Evolutionary conservation across 2,329 filamentous ascomycete species (phyloP).

Genomic region (Aspergillus pseudonomiae): DNA sequence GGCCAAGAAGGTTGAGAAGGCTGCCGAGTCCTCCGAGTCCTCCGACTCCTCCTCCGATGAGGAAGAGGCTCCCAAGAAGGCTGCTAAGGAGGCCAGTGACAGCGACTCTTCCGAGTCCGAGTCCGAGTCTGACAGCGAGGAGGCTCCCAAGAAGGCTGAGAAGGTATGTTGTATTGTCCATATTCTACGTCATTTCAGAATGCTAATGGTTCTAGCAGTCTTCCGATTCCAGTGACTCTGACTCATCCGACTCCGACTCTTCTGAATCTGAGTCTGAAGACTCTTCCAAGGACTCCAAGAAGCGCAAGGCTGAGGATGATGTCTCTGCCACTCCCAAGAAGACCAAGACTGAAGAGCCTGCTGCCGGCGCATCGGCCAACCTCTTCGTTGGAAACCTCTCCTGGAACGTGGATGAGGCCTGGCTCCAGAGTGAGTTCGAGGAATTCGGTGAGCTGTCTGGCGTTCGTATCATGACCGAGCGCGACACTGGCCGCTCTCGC

Average conservation of each 20-base stretch:
- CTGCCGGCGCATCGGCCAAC: constrained; percentile 53
- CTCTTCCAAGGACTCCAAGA: constrained; percentile 42
- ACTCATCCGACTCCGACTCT: constrained; percentile 17
- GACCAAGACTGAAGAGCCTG: constrained; percentile 58
- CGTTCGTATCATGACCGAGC: constrained; percentile 82
- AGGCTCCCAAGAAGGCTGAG: constrained; percentile 32
- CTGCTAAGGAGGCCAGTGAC: constrained; percentile 26
- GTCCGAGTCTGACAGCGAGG: constrained; percentile 31
- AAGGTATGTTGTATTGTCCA: constrained; percentile 24
- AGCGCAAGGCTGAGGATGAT: constrained; percentile 55
- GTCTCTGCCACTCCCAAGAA: constrained; percentile 55
- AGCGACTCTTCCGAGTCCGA: constrained; percentile 42
- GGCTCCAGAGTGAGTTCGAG: constrained; percentile 80
- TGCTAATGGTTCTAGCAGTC: constrained; percentile 17
- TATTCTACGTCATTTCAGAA: not conserved
- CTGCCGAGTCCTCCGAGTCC: constrained; percentile 12
- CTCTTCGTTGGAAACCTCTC: constrained; percentile 89
- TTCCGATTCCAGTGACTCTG: constrained; percentile 13
- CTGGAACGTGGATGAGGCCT: constrained; percentile 87
- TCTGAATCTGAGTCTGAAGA: constrained; percentile 39
- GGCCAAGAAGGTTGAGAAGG: constrained; percentile 32
- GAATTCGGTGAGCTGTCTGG: constrained; percentile 71
- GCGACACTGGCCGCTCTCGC: constrained; percentile 78
- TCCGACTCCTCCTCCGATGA: constrained; percentile 16
- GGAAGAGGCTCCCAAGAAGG: constrained; percentile 30